phyloP scores from a whole-genome alignment of 2,329 filamentous ascomycete species.

The Berkeleyomyces rouxiae region DNA sequence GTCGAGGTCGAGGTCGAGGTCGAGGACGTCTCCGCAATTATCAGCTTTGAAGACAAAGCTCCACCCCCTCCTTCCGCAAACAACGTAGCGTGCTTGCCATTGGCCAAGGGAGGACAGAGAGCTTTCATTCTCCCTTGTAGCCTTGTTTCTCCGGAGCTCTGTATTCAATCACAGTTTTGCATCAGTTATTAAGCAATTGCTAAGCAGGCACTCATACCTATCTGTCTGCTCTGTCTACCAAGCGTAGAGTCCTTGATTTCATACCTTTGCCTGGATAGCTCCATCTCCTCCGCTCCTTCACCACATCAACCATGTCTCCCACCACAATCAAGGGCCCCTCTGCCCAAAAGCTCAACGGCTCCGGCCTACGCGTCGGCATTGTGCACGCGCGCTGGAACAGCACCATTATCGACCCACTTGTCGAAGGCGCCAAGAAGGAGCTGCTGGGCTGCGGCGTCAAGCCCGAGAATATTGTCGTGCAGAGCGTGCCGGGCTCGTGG shows the following conservation, averaged over 20 bases:
- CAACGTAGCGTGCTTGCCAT: neutral
- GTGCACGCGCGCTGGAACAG: conserved; percentile 93
- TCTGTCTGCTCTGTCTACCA: too few species aligned
- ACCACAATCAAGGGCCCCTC: conserved; percentile 36
- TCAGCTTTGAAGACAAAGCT: neutral
- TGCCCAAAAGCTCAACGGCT: conserved; percentile 45
- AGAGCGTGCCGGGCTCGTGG: conserved; percentile 86
- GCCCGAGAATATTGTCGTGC: conserved; percentile 72
- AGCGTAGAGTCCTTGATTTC: too few species aligned
- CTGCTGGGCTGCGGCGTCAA: conserved; percentile 66
- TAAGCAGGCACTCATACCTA: too few species aligned
- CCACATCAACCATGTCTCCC: neutral
- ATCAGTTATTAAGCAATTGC: too few species aligned
- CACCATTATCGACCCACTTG: conserved; percentile 69
- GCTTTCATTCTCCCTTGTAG: neutral
- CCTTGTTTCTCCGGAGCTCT: too few species aligned
- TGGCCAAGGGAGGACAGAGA: neutral
- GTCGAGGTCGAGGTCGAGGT: neutral
- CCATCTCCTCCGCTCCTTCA: neutral
- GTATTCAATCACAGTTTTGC: too few species aligned
- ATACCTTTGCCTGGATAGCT: neutral
- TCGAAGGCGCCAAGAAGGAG: conserved; percentile 63
- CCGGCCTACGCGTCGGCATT: conserved; percentile 74
- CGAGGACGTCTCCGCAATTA: neutral
- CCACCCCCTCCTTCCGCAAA: neutral